Base-by-base conservation (phyloP, 176 grass and related monocot species). In the Oryza officinalis region DNA sequence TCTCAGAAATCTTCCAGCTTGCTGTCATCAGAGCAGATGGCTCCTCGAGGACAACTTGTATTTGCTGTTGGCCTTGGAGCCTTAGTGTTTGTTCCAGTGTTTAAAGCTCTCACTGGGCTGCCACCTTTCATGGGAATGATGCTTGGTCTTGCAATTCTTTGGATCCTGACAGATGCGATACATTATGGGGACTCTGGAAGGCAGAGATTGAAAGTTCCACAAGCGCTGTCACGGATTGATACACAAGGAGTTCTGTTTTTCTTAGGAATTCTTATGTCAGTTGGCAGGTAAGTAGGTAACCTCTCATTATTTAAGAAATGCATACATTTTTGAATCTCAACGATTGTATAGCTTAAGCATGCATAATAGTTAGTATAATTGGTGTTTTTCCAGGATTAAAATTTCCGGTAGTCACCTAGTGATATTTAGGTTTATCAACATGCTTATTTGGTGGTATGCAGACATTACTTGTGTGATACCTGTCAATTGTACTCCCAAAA, bases 191-290 rank as follows among this genome's bases (percentile, higher is more conserved):
- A 98, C 43, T 76, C 90, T 74, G 89, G 54, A 84, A 93, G 91
- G 52, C 96, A 98, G 86, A 91, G 80, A 66, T 83, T 98, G 37
- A 98, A 98, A 88, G 93, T 98, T 80, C 93, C 96, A 64, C 96
- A 98, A 80, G 96, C 96, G 0, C 84, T 98, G 12, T 98, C 96
- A 18, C 88, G 93, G 50, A 98, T 98, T 49, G 96, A 98, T 86
- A 92, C 91, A 35, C 96, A 98, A 83, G 96, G 96, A 82, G 67
- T 98, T 49, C 71, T 98, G 20, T 98, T 98, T 86, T 98, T 98
- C 89, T 85, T 98, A 84, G 96, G 96, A 71, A 95, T 98, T 75
- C 91, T 98, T 72, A 63, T 98, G 35, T 95, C 96, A 0, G 89
- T 98, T 20, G 79, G 93, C 90, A 92, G 96, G 91, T 95, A 92